Evolutionary conservation across 2,329 filamentous ascomycete genomes (phyloP).

Genomic region (Exophiala sideris): DNA sequence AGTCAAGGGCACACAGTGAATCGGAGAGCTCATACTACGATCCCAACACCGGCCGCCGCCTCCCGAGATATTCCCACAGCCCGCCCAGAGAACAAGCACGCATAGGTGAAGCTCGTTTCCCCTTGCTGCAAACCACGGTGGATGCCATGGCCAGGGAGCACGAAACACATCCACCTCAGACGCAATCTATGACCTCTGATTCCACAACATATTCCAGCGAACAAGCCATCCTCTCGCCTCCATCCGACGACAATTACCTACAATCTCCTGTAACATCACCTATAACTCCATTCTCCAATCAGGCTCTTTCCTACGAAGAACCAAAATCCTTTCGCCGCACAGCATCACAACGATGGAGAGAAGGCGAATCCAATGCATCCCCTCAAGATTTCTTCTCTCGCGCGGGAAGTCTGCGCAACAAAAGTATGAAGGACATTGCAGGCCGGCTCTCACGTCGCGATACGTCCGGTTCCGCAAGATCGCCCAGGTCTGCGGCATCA

Average conservation of each 20-base stretch:
- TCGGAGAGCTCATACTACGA: conserved; percentile 26
- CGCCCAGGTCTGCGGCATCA: conserved; percentile 56
- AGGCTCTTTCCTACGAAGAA: conserved; percentile 27
- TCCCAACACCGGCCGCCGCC: conserved; percentile 25
- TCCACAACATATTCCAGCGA: conserved; percentile 24
- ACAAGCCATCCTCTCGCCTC: conserved; percentile 20
- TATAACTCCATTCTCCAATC: conserved; percentile 5
- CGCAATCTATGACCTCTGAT: conserved; percentile 23
- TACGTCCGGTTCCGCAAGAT: conserved; percentile 41
- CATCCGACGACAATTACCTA: conserved; percentile 12
- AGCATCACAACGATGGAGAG: conserved; percentile 28
- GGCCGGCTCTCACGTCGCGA: conserved; percentile 24
- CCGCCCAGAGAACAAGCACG: conserved; percentile 25
- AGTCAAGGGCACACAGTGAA: conserved; percentile 26
- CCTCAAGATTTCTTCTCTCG: conserved; percentile 32
- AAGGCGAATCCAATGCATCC: conserved; percentile 35
- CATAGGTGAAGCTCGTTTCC: conserved; percentile 28
- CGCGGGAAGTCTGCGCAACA: conserved; percentile 26
- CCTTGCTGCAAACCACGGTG: conserved; percentile 28
- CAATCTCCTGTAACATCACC: conserved; percentile 22
- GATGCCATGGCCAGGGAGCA: conserved; percentile 28
- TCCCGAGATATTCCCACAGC: conserved; percentile 23
- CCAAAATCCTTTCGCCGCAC: conserved; percentile 23
- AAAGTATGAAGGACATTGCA: conserved; percentile 18
- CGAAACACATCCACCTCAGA: conserved; percentile 12